phyloP scores from a whole-genome alignment of 768 basidiomycete species.

The Punctularia strigosozonata region DNA sequence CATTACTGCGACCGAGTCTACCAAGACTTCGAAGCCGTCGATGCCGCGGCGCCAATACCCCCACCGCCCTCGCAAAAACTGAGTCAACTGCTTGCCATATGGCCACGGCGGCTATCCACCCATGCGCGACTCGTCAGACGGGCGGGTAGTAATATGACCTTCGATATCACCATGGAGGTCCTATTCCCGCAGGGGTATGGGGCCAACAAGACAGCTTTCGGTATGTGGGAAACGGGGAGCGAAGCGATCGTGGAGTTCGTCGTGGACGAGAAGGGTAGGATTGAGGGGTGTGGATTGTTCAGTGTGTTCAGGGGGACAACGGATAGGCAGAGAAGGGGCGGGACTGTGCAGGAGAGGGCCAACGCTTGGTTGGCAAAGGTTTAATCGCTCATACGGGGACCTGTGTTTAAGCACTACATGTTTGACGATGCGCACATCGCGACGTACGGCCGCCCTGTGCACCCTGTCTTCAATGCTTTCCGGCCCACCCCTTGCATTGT shows the following conservation, averaged over 20 bases:
- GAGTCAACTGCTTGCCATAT: constrained; percentile 17
- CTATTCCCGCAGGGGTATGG: constrained; percentile 29
- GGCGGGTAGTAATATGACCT: constrained; percentile 12
- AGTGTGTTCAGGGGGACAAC: not conserved
- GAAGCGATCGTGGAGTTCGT: not conserved
- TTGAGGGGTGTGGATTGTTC: not conserved
- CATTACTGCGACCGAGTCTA: constrained; percentile 13
- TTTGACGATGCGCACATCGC: too few species aligned
- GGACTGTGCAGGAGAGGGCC: not conserved
- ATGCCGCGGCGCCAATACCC: constrained; percentile 6
- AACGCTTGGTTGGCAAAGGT: not conserved
- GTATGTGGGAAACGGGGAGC: not conserved
- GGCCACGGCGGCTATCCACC: constrained; percentile 23
- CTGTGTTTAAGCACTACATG: too few species aligned
- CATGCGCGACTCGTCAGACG: constrained; percentile 21
- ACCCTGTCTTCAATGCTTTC: too few species aligned
- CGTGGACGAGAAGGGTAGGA: not conserved
- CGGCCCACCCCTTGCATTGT: too few species aligned
- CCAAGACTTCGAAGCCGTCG: constrained; percentile 17
- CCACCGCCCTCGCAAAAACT: not conserved
- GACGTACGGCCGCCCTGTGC: too few species aligned
- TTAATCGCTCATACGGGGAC: not conserved
- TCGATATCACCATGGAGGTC: constrained; percentile 11
- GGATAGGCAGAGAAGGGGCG: not conserved
- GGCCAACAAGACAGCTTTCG: constrained; percentile 19